Evolutionary conservation across 768 basidiomycete genomes (phyloP), one percentile per base, ranked within the genome.

Genomic region (Panaeolus cyanescens): DNA sequence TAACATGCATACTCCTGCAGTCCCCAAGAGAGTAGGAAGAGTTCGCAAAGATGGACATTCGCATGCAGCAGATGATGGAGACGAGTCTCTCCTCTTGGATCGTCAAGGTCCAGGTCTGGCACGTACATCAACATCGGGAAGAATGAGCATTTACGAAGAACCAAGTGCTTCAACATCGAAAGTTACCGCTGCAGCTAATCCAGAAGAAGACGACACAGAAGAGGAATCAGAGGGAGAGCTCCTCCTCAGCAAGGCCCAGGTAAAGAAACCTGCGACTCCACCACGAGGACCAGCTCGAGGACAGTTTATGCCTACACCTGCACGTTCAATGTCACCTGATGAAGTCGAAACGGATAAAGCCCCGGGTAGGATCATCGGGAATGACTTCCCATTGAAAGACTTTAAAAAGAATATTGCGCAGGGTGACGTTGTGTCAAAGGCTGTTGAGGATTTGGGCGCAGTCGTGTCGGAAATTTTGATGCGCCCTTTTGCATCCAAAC

Each of bases 341-440:
- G 64, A 71, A 20, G 64, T 82, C 13, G 83, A 87, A 59, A 79
- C 78, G 15, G 84, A 83, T 30, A 82, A 84, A 13, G 85, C 84
- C 15, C 82, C 85, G 0, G 91, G 91, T 4, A 78, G 92, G 54
- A 90, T 96, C 56, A 85, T 96, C 36, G 91, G 92, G 8, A 84
- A 80, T 36, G 85, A 88, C 0, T 79, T 80, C 64, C 95, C 95
- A 1, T 77, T 96, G 56, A 77, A 78, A 50, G 95, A 96, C 72
- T 97, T 96, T 77, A 76, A 79, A 62, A 77, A 81, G 66, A 91
- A 92, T 69, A 75, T 92, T 32, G 81, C 79, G 28, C 82, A 82
- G 57, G 93, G 92, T 0, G 93, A 94, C 71, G 76, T 94, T 19
- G 92, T 95, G 36, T 85, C 83, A 13, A 94, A 96, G 74, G 93